Evolutionary conservation across 2,329 filamentous ascomycete species (phyloP), one percentile per base, ranked within the genome.

Genomic region (Talaromyces rugulosus): DNA sequence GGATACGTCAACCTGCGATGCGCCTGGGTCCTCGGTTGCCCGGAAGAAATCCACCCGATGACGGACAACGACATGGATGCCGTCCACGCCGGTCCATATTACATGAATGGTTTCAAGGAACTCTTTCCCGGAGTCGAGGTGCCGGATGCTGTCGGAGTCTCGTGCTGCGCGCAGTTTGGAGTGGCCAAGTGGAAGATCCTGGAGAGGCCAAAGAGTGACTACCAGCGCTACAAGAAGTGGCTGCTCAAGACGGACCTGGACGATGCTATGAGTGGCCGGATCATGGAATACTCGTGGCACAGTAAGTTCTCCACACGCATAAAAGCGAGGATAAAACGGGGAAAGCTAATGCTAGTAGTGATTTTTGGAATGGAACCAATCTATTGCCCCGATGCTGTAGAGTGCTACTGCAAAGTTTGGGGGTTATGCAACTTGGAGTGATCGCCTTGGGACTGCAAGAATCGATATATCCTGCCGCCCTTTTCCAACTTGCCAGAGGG

Each of bases 341-440:
- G 9, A 11, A 33, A n/a, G 36, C 7, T 30, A 60, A 56, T 54
- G 31, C 47, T 66, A 42, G 11, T 44, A 85, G 83, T 87, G 64
- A 84, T 87, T 11, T 87, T 87, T 66, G 83, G 83, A 59, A 83
- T 84, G 65, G 73, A 81, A 30, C 71, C 81, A 6, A 80, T 88
- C 1, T 81, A 87, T 66, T 90, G 87, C 66, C 88, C 88, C 0
- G 76, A 78, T 18, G 85, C 85, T 1, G 74, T 78, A 53, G 82
- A 84, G 9, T 90, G 87, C 70, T 89, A 89, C 71, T 90, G 88
- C 74, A 84, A 87, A 47, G 80, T 85, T 16, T 90, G 87, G 67
- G 87, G 87, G 0, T 67, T 87, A 30, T 90, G 88, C 71, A 66
- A 80, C 60, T 65, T 84, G 16, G 66, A 64, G 12, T 79, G 77